Evolutionary conservation across 1,139 yeast genomes (phyloP).

Genomic region (Kodamaea alishanica): DNA sequence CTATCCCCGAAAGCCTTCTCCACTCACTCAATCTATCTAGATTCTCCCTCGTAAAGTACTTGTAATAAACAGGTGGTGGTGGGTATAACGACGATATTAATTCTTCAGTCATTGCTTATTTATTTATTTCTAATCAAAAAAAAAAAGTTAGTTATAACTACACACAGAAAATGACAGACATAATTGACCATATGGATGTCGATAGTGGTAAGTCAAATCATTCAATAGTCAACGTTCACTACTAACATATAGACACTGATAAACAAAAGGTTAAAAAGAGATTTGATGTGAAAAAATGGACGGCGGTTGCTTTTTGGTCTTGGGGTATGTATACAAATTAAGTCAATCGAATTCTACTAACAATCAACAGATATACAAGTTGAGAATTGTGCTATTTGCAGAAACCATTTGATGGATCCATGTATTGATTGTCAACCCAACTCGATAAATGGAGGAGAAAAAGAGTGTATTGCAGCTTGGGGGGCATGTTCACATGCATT

Average conservation of each 20-base stretch:
- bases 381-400: constrained; percentile 96
- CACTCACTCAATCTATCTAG: constrained; percentile 31
- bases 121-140: neutral
- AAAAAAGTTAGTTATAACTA: neutral
- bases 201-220: constrained; percentile 25
- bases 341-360: constrained; percentile 19
- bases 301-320: constrained; percentile 99
- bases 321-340: constrained; percentile 62
- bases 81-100: constrained; percentile 70
- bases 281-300: constrained; percentile 68
- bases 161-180: constrained; percentile 17
- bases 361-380: constrained; percentile 62
- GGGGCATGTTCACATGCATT: constrained; percentile 94
- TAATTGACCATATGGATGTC: constrained; percentile 29
- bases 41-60: constrained; percentile 65
- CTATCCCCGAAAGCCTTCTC: constrained; percentile 11
- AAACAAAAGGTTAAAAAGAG: constrained; percentile 23
- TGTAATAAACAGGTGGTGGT: constrained; percentile 78
- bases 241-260: constrained; percentile 1
- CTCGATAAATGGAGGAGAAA: constrained; percentile 60
- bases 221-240: neutral
- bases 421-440: constrained; percentile 96
- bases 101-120: constrained; percentile 20
- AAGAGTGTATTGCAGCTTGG: constrained; percentile 95
- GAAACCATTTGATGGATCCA: constrained; percentile 97